Evolutionary conservation across 192 early-diverging fungal species (phyloP), one percentile per base, ranked within the genome.

Genomic region (Backusella tuberculispora): DNA sequence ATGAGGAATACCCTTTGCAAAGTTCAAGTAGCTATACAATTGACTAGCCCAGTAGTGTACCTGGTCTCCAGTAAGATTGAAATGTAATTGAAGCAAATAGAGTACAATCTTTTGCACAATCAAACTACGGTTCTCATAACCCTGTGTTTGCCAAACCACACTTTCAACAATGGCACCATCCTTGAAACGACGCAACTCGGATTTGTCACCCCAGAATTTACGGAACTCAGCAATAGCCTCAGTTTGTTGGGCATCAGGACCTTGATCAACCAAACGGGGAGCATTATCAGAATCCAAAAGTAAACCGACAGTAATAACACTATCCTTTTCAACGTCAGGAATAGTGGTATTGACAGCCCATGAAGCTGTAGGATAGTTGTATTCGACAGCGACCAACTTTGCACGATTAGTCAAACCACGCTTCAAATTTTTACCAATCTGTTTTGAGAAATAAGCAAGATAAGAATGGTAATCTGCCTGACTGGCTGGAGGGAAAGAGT

Each of bases 171-270:
- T 98, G 63, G 89, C 89, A 21, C 95, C 96, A 76, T 99, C 95
- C 77, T 95, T 92, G 89, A 98, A 99, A 15, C 98, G 91, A 40
- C 98, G 91, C 66, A 97, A 79, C 76, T 97, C 96, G 4, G 95
- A 88, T 42, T 90, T 91, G 44, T 84, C 87, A n/a, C 98, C 98
- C 98, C 98, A 99, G 41, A 96, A 83, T 29, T 83, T 77, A 9
- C 89, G 84, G 86, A 97, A 98, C 19, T 82, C 87, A 10, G 84
- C 84, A 5, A 89, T 85, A 12, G 84, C 89, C 24, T 86, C 85
- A 38, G 81, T 83, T 63, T 96, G 88, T 40, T 94, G 91, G 15
- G 93, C 90, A 43, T 91, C 86, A 12, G 98, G 98, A 0, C 98
- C 98, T 77, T 92, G 84, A 76, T 96, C 96, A 0, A 99, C 95